Percentiles rank a stretch among this genome's conserved stretches.
These are phyloP conservation scores for Termitomyces sp. DNA, from an alignment of 768 basidiomycete species.

Conservation along the genomic window DNA sequence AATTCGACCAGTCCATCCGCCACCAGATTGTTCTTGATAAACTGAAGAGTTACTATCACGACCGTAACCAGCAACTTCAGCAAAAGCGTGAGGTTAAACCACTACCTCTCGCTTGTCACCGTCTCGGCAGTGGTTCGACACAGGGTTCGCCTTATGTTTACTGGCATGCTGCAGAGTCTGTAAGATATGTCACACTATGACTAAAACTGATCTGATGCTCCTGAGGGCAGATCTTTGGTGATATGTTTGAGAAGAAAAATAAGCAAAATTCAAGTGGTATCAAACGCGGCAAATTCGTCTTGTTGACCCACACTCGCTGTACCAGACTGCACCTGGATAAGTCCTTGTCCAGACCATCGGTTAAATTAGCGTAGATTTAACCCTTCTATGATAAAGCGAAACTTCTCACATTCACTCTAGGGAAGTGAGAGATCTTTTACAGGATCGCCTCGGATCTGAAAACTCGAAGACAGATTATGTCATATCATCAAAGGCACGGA, in stretches of 20 bases:
- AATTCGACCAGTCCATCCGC: neutral
- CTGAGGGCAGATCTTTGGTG: neutral
- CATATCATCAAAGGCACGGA: neutral
- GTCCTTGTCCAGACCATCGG: neutral
- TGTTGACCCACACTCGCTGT: neutral
- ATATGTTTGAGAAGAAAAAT: neutral
- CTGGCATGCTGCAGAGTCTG: neutral
- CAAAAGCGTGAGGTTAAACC: neutral
- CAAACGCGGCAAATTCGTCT: neutral
- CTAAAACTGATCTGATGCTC: neutral
- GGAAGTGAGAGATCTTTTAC: neutral
- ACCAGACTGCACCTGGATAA: neutral
- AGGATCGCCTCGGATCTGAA: neutral
- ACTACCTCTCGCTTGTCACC: neutral
- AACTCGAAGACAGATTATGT: neutral
- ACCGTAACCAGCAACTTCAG: neutral
- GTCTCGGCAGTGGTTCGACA: neutral
- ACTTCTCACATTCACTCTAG: neutral
- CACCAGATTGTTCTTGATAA: neutral
- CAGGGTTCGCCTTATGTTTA: neutral
- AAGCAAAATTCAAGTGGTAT: neutral
- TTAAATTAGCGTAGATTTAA: neutral
- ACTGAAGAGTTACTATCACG: neutral
- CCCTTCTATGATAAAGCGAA: neutral
- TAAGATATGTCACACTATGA: neutral